A percentile compares a stretch with the other conserved stretches of the same genome.
Conservation (phyloP, 192 early-diverging fungal genomes). For the Funneliformis mosseae region DNA sequence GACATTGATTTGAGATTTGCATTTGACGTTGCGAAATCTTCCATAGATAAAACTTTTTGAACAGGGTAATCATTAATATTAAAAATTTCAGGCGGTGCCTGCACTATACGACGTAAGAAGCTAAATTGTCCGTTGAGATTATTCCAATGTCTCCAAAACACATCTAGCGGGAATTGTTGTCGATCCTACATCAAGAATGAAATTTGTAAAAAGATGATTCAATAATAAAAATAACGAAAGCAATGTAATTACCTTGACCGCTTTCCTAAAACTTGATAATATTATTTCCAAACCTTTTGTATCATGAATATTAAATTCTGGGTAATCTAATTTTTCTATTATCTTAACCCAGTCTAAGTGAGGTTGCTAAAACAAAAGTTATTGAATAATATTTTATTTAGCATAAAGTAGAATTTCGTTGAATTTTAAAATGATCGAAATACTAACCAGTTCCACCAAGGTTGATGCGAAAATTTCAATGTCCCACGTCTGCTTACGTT, state of each 20-base stretch:
- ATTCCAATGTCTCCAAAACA: slow-evolving; percentile 74
- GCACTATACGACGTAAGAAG: slow-evolving; percentile 63
- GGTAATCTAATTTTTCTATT: slow-evolving; percentile 63
- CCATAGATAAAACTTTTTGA: slow-evolving; percentile 57
- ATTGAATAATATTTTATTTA: not conserved
- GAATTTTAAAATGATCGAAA: not conserved
- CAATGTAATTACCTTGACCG: slow-evolving; percentile 48
- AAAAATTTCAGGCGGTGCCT: slow-evolving; percentile 60
- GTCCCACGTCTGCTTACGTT: slow-evolving; percentile 57
- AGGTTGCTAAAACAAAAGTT: slow-evolving; percentile 46
- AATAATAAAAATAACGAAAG: not conserved
- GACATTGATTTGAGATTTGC: slow-evolving; percentile 48
- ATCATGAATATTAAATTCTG: slow-evolving; percentile 61
- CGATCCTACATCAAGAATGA: slow-evolving; percentile 48
- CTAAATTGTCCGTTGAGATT: slow-evolving; percentile 72
- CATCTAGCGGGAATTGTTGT: slow-evolving; percentile 66
- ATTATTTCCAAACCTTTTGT: slow-evolving; percentile 62
- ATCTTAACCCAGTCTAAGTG: slow-evolving; percentile 66
- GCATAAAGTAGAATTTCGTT: not conserved
- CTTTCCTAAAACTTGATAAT: slow-evolving; percentile 59
- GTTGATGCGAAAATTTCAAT: slow-evolving; percentile 61
- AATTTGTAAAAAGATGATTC: not conserved
- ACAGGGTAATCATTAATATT: slow-evolving; percentile 54
- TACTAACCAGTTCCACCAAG: slow-evolving; percentile 56
- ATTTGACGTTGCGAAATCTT: slow-evolving; percentile 53